Percentiles rank a stretch among this genome's conserved stretches.
Evolutionary conservation across 441 rosid genomes (phyloP).

Genomic region (Bruguiera hainesii): DNA sequence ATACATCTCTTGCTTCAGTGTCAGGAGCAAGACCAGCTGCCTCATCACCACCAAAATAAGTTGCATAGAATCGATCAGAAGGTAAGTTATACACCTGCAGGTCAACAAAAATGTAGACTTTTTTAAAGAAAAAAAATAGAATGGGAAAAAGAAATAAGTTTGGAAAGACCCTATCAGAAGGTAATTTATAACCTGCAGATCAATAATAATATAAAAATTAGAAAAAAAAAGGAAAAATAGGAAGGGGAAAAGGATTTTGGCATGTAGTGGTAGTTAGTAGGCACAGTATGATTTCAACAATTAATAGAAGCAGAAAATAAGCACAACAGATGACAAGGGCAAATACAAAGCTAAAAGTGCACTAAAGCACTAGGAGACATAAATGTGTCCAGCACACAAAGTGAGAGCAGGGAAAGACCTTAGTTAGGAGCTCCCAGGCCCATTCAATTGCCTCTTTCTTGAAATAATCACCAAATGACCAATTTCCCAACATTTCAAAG

Average conservation of each 20-base stretch:
- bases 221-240: neutral
- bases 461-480: constrained; percentile 98
- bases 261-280: too few relatives aligned
- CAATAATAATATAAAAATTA: neutral
- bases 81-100: constrained; percentile 78
- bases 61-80: constrained; percentile 76
- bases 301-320: neutral
- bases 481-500: constrained; percentile 98
- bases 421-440: constrained; percentile 95
- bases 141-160: neutral
- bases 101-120: neutral
- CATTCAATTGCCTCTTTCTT: constrained; percentile 88
- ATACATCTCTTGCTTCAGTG: constrained; percentile 75
- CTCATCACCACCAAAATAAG: constrained; percentile 98
- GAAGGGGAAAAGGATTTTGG: too few relatives aligned
- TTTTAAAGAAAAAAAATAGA: neutral
- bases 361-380: too few relatives aligned
- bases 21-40: constrained; percentile 86
- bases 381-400: too few relatives aligned
- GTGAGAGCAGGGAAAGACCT: constrained; percentile 31
- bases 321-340: neutral
- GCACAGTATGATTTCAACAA: neutral
- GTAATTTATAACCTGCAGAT: too few relatives aligned
- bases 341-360: too few relatives aligned
- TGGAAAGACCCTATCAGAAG: neutral